Evolutionary conservation across 257 asterid genomes (phyloP).

Genomic region (Penstemon davidsonii): DNA sequence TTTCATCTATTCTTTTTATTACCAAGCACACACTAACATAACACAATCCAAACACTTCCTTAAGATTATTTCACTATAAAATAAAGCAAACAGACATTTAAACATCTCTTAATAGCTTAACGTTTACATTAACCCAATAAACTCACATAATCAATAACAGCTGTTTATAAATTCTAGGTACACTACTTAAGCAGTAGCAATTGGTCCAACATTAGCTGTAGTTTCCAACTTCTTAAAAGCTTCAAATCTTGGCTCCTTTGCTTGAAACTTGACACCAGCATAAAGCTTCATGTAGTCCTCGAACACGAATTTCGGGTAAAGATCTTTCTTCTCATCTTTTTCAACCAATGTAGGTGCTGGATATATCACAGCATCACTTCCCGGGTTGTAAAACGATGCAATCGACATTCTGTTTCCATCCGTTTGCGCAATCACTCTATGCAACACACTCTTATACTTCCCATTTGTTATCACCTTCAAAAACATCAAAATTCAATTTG

Average conservation of each 20-base stretch:
- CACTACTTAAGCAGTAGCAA: conserved; percentile 47
- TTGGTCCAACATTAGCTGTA: conserved; percentile 41
- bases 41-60: conserved; percentile 11
- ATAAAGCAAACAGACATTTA: not conserved
- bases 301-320: conserved; percentile 69
- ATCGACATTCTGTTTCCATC: conserved; percentile 64
- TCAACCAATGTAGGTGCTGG: conserved; percentile 61
- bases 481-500: not conserved
- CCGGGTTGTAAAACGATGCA: conserved; percentile 70
- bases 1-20: not conserved
- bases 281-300: conserved; percentile 80
- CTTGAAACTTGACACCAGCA: conserved; percentile 66
- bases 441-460: conserved; percentile 61
- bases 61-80: not conserved
- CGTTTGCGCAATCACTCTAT: conserved; percentile 57
- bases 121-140: conserved; percentile 8
- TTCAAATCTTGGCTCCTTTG: conserved; percentile 76
- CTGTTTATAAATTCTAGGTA: not conserved
- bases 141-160: not conserved
- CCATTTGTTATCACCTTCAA: conserved; percentile 61
- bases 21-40: not conserved
- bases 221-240: conserved; percentile 56
- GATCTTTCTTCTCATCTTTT: conserved; percentile 40
- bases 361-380: conserved; percentile 60
- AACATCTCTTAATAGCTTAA: not conserved